Evolutionary conservation across 2,329 filamentous ascomycete genomes (phyloP), one percentile per base, ranked within the genome.

Genomic region (Sarocladiaceae sp.): DNA sequence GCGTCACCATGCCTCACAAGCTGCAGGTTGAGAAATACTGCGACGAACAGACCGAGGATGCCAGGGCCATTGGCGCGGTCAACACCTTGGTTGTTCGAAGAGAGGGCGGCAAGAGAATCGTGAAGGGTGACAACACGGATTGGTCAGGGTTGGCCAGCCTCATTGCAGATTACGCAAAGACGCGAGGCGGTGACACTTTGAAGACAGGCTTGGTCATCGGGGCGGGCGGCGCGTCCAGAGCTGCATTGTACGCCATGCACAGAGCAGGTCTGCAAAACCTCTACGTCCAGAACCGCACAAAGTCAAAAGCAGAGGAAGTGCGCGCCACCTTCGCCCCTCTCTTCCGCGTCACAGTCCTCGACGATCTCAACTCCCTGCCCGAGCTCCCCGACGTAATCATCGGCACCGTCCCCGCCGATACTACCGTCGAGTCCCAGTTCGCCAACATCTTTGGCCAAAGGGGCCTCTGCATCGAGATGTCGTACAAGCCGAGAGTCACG

Each of bases 391-490:
- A 44, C 13, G 31, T 44, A 3, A 32, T 44, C 16, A 33, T 44
- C 21, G 41, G 41, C 7, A 44, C 41, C 6, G 21, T 44, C 10
- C 41, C 41, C 12, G 41, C 29, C 16, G 41, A 44, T 16, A 23
- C 19, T 5, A 44, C 41, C 10, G 15, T 21, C 9, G 15, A 44
- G 20, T n/a, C 24, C 3, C 41, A 44, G 4, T 44, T 44, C 31
- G 10, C 4, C 1, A n/a, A 33, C 20, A 3, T 44, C 18, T 44
- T 44, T 33, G 41, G 41, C 16, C 6, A 21, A 5, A 10, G 15
- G 19, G 41, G 41, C 13, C n/a, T 44, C 11, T 44, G 41, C 41
- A 44, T 44, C n/a, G 41, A 44, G 16, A 44, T 44, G 41, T 32
- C 41, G 2, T 44, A 44, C 20, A 44, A 44, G 19, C 41, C 41